Conservation (phyloP, 176 grass and related monocot species). For the Cenchrus americanus region DNA sequence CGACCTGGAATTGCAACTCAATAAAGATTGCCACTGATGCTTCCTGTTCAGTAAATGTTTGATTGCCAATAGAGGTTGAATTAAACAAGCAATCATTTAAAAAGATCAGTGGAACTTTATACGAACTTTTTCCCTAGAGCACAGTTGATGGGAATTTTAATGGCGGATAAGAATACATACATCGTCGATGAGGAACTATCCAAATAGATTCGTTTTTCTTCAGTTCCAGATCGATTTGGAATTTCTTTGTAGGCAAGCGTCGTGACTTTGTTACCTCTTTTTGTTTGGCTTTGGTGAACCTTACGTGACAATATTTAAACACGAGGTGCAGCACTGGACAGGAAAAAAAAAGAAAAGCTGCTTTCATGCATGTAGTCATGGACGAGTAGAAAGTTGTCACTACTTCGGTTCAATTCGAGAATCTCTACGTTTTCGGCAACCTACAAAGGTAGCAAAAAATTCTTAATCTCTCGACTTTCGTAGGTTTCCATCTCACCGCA, state of each 20-base stretch:
- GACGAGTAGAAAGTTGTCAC: background rate
- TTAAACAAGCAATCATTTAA: background rate
- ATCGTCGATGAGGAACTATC: background rate
- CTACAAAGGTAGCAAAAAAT: background rate
- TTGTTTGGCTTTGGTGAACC: background rate
- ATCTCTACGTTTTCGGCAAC: constrained; percentile 1
- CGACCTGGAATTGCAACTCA: too few relatives aligned
- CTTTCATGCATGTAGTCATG: constrained; percentile 8
- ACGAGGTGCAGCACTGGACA: background rate
- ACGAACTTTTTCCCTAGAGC: background rate
- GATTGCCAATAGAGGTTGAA: background rate
- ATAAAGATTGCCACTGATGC: background rate
- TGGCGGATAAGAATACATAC: too few relatives aligned
- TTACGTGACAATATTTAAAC: background rate
- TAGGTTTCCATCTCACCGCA: background rate
- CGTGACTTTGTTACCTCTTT: background rate
- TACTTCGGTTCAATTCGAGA: background rate
- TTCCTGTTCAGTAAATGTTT: background rate
- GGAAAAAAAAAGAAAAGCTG: background rate
- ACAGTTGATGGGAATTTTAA: background rate
- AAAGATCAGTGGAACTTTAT: background rate
- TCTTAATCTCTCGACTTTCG: background rate
- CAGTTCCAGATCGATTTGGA: background rate
- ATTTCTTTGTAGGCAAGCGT: background rate
- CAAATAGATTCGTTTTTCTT: background rate